Evolutionary conservation across 192 early-diverging fungal genomes (phyloP).

Genomic region (Rhizophagus clarus): DNA sequence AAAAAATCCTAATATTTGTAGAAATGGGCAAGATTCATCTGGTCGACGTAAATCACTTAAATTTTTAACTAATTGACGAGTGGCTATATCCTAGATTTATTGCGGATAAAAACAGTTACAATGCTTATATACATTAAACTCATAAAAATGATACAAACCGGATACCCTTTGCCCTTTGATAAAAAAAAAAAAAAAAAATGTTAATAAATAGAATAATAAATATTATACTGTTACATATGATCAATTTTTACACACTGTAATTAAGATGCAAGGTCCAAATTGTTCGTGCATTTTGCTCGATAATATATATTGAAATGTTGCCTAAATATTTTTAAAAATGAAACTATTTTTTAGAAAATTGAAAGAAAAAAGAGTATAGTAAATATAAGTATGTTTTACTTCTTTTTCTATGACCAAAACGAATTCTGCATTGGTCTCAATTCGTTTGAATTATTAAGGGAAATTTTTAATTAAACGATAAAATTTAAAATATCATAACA

Average conservation of each 20-base stretch:
- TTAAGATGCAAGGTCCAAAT: too few species aligned
- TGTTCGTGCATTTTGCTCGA: too few species aligned
- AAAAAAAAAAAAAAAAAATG: too few species aligned
- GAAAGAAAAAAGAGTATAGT: too few species aligned
- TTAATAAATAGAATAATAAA: too few species aligned
- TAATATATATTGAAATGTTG: too few species aligned
- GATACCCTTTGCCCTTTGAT: neutral
- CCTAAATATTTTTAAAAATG: too few species aligned
- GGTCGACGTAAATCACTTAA: neutral
- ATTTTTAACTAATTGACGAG: neutral
- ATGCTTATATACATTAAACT: neutral
- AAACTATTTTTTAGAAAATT: too few species aligned
- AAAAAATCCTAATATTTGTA: neutral
- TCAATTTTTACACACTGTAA: too few species aligned
- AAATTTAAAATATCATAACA: too few species aligned
- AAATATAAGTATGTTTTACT: constrained; percentile 5
- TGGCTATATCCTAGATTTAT: neutral
- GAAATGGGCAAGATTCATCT: neutral
- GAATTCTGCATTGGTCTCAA: constrained; percentile 27
- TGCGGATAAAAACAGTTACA: neutral
- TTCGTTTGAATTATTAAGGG: neutral
- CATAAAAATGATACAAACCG: neutral
- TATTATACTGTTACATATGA: too few species aligned
- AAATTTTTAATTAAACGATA: neutral
- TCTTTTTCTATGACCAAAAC: constrained; percentile 35